phyloP scores from a whole-genome alignment of 2,329 filamentous ascomycete genomes.

The Fusarium sp. region DNA sequence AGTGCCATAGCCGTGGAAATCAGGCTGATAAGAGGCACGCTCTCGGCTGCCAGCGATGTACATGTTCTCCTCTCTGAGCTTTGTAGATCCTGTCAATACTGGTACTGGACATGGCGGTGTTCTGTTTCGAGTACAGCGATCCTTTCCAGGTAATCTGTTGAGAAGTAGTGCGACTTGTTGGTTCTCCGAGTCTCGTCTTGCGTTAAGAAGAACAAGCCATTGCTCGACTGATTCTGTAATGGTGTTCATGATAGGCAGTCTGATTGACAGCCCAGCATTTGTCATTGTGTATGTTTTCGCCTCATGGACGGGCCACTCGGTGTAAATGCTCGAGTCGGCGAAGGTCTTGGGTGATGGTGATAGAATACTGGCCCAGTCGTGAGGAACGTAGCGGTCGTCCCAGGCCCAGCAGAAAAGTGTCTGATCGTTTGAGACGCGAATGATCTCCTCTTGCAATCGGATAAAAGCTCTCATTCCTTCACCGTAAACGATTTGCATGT shows the following conservation, averaged over 20 bases:
- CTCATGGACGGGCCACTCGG: constrained; percentile 27
- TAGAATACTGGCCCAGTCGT: constrained; percentile 24
- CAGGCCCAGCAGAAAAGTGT: constrained; percentile 30
- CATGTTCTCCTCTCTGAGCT: constrained; percentile 21
- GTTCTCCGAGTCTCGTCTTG: constrained; percentile 19
- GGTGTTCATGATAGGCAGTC: constrained; percentile 24
- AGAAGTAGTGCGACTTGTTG: constrained; percentile 22
- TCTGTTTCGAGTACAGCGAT: constrained; percentile 20
- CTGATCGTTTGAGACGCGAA: constrained; percentile 26
- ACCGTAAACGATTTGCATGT: constrained; percentile 31
- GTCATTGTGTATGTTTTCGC: constrained; percentile 31
- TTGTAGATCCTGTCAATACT: constrained; percentile 2
- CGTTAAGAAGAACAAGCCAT: constrained; percentile 28
- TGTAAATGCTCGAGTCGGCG: constrained; percentile 19
- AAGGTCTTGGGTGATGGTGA: constrained; percentile 22
- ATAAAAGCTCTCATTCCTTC: constrained; percentile 27
- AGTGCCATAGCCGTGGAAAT: constrained; percentile 13
- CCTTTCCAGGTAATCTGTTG: constrained; percentile 21
- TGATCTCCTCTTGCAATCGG: constrained; percentile 25
- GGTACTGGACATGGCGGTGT: constrained; percentile 13
- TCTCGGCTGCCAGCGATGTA: constrained; percentile 24
- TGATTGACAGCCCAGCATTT: constrained; percentile 20
- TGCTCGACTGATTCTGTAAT: constrained; percentile 28
- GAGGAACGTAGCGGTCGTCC: constrained; percentile 20
- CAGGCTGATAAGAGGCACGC: constrained; percentile 7